Percentiles rank a stretch among this genome's conserved stretches.
Evolutionary conservation across 257 asterid species (phyloP).

Genomic region (Salvia hispanica): DNA sequence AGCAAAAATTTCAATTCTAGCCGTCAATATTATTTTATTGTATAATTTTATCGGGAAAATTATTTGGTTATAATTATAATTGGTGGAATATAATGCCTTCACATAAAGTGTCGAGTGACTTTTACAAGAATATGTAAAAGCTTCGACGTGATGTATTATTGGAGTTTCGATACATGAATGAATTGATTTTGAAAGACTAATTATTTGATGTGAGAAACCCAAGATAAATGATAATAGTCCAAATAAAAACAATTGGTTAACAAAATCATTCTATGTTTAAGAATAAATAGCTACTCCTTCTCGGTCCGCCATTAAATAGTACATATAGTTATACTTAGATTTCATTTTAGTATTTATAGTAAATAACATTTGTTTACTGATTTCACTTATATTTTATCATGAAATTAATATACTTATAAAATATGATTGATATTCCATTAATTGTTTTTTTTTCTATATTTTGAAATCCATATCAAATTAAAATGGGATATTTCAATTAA

Average conservation of each 20-base stretch:
- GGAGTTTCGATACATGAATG: neutral
- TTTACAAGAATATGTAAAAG: neutral
- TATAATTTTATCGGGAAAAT: too few species aligned
- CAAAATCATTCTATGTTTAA: neutral
- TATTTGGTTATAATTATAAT: neutral
- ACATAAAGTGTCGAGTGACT: neutral
- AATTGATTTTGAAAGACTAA: neutral
- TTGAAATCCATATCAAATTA: too few species aligned
- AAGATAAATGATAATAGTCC: neutral
- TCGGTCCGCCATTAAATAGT: too few species aligned
- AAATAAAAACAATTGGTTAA: neutral
- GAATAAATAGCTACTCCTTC: too few species aligned
- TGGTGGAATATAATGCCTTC: neutral
- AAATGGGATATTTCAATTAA: too few species aligned
- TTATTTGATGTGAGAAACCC: neutral
- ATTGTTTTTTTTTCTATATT: too few species aligned
- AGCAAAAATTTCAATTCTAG: neutral
- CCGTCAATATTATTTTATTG: conserved; percentile 1
- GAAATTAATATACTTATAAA: too few species aligned
- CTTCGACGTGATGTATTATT: neutral
- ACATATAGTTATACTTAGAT: too few species aligned
- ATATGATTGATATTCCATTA: too few species aligned
- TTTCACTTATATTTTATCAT: too few species aligned
- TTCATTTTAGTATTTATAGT: too few species aligned
- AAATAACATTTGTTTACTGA: too few species aligned